Evolutionary conservation across 2,329 filamentous ascomycete species (phyloP), one percentile per base, ranked within the genome.

Genomic region (Sporothrix pallida): DNA sequence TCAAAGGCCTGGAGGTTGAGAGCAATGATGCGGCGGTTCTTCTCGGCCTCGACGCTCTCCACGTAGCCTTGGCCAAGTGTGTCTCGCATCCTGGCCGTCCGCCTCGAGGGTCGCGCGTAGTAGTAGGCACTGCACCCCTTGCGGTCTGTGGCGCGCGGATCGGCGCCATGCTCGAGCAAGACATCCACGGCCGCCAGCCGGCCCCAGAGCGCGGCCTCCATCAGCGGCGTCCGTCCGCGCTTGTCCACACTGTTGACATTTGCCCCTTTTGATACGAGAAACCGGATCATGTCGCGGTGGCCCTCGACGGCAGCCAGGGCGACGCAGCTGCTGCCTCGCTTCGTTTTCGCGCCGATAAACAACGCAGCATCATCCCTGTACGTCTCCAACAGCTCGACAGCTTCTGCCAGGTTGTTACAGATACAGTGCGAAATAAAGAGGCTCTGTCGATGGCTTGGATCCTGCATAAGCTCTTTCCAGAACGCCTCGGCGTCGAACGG

Each of bases 1-100:
- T 60, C 56, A 60, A 60, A 60, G 56, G 20, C 20, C 56, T 60
- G 56, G 56, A 60, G 56, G n/a, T 60, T 60, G 56, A 60, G 9
- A 60, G 56, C 17, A 26, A 60, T 60, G 26, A 60, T 60, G 4
- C 56, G 23, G 56, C 56, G 56, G 56, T 60, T 60, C 26, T n/a
- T 60, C 20, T 60, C 56, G 56, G 56, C 56, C 26, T 60, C 56
- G 56, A n/a, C 56, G 20, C 56, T 60, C 56, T 60, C 56, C 26
- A 26, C 7, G 56, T 60, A 60, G 56, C 23, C 23, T 26, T 60
- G 56, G 56, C 56, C 26, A 26, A 26, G 26, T 8, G 23, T 60
- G 23, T 60, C 56, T 60, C 56, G 56, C 56, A 60, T 60, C 56
- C 56, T 60, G n/a, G 56, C 56, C 20, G 56, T 60, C 56, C 56